Conservation (phyloP, 768 basidiomycete genomes). For the Kwoniella shandongensis region DNA sequence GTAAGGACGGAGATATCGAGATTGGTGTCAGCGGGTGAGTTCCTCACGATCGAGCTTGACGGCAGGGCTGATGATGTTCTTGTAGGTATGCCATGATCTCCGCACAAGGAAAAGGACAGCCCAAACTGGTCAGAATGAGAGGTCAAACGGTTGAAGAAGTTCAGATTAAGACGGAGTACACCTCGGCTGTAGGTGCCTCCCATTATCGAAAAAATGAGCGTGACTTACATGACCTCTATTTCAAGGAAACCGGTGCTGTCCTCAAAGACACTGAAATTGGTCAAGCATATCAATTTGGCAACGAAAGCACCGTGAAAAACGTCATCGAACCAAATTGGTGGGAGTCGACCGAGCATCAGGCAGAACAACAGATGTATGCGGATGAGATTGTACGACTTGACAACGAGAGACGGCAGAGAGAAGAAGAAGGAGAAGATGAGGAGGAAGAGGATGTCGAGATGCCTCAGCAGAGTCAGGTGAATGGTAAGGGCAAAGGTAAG, state of each 20-base stretch:
- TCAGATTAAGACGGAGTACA: slow-evolving; percentile 66
- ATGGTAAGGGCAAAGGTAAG: slow-evolving; percentile 14
- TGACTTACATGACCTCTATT: neutral
- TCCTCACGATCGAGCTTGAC: neutral
- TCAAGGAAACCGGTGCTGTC: slow-evolving; percentile 49
- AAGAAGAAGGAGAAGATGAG: slow-evolving; percentile 55
- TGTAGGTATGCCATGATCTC: slow-evolving; percentile 81
- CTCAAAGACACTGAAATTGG: slow-evolving; percentile 53
- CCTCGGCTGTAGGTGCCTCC: slow-evolving; percentile 66
- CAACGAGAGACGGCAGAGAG: slow-evolving; percentile 39
- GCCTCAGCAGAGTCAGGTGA: slow-evolving; percentile 19
- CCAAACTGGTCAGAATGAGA: slow-evolving; percentile 79
- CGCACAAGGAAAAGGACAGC: slow-evolving; percentile 77
- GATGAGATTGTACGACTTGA: slow-evolving; percentile 34
- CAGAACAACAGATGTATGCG: slow-evolving; percentile 31
- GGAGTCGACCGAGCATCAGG: slow-evolving; percentile 31
- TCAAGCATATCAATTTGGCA: slow-evolving; percentile 54
- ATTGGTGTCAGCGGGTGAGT: slow-evolving; percentile 54
- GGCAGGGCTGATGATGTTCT: slow-evolving; percentile 7
- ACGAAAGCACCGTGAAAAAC: slow-evolving; percentile 39
- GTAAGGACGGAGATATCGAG: slow-evolving; percentile 57
- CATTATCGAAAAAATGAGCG: neutral
- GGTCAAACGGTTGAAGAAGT: slow-evolving; percentile 78
- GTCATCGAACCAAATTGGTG: slow-evolving; percentile 49
- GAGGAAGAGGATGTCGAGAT: slow-evolving; percentile 24